Evolutionary conservation across 306 rosid species (phyloP), one percentile per base, ranked within the genome.

Genomic region (Vachellia collinsii): DNA sequence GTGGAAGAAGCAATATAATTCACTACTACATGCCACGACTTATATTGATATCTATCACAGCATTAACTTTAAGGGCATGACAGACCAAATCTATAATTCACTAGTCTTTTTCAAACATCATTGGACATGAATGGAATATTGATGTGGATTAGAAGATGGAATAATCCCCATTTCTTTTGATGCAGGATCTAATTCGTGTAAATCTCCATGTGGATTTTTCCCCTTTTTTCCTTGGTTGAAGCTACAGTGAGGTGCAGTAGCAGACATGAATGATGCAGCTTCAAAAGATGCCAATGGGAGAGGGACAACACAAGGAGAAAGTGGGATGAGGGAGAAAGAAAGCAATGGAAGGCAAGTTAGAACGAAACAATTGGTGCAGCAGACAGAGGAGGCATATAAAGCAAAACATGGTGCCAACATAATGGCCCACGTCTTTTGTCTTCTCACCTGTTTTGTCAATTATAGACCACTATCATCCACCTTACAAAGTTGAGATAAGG

Each of bases 371-470:
- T 70, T 65, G 69, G 83, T 74, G 81, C 16, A 67, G 86, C 25
- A 83, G 86, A 84, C 87, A 86, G 79, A 84, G 77, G 70, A 74
- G 67, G 82, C 85, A 87, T 44, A 58, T 38, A 70, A 44, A 64
- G 75, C 83, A 72, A 82, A 84, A 86, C 86, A 81, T 54, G 86
- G 78, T 73, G 77, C 84, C 88, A 87, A 86, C 90, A 89, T 86
- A 80, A 79, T 77, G 90, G 81, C 85, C 93, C 90, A 83, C 88
- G 68, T 67, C 13, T 56, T 84, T 83, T 91, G 87, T 84, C 85
- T 75, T 44, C 72, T 22, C 22, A 23, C 69, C 39, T 83, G 64
- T 53, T 71, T 85, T 85, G 89, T 88, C 84, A 25, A 53, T 59
- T 63, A 63, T 23, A 85, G 36, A 56, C 70, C 81, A 85, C 87